Evolutionary conservation across 192 early-diverging fungal species (phyloP), one percentile per base, ranked within the genome.

Genomic region (Coemansia sp.): DNA sequence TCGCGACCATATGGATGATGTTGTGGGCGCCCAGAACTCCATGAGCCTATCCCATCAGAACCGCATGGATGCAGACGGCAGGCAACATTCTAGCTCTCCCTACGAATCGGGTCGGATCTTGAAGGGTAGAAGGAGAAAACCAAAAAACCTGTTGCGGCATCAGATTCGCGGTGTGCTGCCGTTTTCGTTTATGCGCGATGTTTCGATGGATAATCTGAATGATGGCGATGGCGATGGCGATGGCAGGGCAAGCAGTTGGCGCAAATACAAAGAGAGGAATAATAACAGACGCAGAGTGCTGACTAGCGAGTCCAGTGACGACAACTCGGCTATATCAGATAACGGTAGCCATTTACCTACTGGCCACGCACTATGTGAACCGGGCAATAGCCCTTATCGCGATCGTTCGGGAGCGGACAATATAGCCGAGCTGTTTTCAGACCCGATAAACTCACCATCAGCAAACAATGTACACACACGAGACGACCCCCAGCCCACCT

Each of bases 131-230:
- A 69, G 66, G 8, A 36, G 64, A 6, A 66, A 23, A 36, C 60
- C 71, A 7, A 56, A 55, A 20, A 65, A 65, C 48, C 66, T 80
- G 12, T 69, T 69, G 16, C 73, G 73, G 24, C 66, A 60, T 34
- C 69, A 81, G 55, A 81, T 81, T 49, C 78, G 78, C 20, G 78
- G 73, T 12, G 62, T 81, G 5, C 52, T 81, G 46, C 78, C 78
- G 12, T 81, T 81, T 51, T 81, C 78, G 41, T 81, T 81, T 68
- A 75, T 81, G 63, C 70, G 73, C 18, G 78, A 75, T 21, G 38
- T 81, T 30, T 33, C 65, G 38, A 41, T 49, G 23, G 62, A 67
- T n/a, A 67, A 71, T 16, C 35, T 39, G n/a, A 23, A 26, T 15
- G 68, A 71, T 53, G 68, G 71, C 21, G 26, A 67, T 2, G 73